Evolutionary conservation across 2,329 filamentous ascomycete genomes (phyloP).

Genomic region (Torrubiella hemipterigena): DNA sequence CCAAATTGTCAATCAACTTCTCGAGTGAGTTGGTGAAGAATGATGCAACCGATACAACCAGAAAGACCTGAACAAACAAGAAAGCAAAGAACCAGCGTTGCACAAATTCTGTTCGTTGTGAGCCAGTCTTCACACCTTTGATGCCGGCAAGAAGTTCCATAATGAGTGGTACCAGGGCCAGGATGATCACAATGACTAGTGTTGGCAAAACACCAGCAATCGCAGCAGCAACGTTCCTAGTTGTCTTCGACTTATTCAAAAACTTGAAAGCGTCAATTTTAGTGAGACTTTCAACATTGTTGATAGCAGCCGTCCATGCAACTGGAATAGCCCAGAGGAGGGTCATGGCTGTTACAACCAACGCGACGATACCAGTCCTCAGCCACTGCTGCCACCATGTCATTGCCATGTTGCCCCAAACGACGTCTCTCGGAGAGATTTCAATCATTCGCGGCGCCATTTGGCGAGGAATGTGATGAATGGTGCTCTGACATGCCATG

Average conservation of each 20-base stretch:
- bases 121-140: slow-evolving; percentile 74
- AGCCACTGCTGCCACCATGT: slow-evolving; percentile 87
- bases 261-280: slow-evolving; percentile 47
- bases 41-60: slow-evolving; percentile 78
- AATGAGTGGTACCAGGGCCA: slow-evolving; percentile 71
- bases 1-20: slow-evolving; percentile 43
- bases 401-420: slow-evolving; percentile 96
- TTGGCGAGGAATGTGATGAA: slow-evolving; percentile 81
- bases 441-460: slow-evolving; percentile 93
- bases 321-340: slow-evolving; percentile 87
- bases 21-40: slow-evolving; percentile 54
- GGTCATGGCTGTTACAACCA: slow-evolving; percentile 60
- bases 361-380: slow-evolving; percentile 53
- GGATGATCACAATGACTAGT: slow-evolving; percentile 60
- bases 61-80: slow-evolving; percentile 86
- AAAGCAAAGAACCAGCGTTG: slow-evolving; percentile 91
- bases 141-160: slow-evolving; percentile 60
- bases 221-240: too few relatives aligned
- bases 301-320: slow-evolving; percentile 72
- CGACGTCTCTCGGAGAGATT: slow-evolving; percentile 81
- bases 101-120: slow-evolving; percentile 67
- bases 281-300: slow-evolving; percentile 59
- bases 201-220: slow-evolving; percentile 83
- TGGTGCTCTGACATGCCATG: slow-evolving; percentile 90
- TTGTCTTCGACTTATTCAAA: slow-evolving; percentile 44